phyloP scores from a whole-genome alignment of 768 basidiomycete species.

The Polyporus arcularius region DNA sequence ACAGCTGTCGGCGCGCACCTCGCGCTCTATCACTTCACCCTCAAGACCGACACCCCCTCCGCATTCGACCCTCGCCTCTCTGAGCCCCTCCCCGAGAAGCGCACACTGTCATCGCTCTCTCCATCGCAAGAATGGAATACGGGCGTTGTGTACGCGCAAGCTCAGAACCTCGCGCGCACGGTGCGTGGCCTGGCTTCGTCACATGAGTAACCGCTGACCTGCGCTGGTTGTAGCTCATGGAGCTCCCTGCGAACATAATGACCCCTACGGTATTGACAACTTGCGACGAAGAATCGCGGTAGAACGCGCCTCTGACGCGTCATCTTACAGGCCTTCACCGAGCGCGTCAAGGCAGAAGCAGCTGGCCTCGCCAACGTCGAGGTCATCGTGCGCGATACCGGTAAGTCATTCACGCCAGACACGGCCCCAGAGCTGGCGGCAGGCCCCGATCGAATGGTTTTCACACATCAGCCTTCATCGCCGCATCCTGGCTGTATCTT shows the following conservation, averaged over 20 bases:
- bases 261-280: conserved; percentile 65
- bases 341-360: conserved; percentile 70
- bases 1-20: conserved; percentile 78
- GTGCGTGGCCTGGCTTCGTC: conserved; percentile 36
- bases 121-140: conserved; percentile 65
- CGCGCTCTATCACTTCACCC: conserved; percentile 71
- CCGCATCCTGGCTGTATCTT: too few species aligned
- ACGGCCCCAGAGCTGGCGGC: too few species aligned
- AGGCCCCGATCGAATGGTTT: too few species aligned
- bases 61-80: conserved; percentile 62
- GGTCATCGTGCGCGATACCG: conserved; percentile 72
- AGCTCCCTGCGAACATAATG: conserved; percentile 83
- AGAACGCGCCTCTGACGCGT: neutral
- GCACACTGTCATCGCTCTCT: conserved; percentile 46
- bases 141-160: conserved; percentile 71
- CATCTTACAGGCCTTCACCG: conserved; percentile 56
- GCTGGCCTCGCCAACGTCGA: conserved; percentile 65
- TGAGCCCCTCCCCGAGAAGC: conserved; percentile 50
- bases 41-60: conserved; percentile 75
- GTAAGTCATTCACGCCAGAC: conserved; percentile 34
- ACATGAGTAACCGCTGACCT: neutral
- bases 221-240: conserved; percentile 60
- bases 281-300: neutral
- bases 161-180: conserved; percentile 81
- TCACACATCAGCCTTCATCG: too few species aligned